These are phyloP conservation scores for Leishmania guyanensis DNA, from an alignment of 208 protist genomes.

Conservation along the genomic window DNA sequence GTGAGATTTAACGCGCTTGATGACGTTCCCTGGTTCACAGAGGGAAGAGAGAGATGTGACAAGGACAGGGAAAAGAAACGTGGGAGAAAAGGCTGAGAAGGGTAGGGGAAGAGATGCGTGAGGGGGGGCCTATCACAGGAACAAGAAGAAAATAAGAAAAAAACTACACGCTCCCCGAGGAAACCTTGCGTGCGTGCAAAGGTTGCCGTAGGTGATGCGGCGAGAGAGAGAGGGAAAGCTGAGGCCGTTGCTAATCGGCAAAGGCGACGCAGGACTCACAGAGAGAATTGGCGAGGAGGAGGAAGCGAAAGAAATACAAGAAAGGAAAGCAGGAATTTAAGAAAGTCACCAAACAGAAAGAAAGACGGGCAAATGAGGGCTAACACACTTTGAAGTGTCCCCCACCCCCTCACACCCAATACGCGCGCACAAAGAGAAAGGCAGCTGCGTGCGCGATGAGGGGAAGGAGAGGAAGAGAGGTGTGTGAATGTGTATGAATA, in stretches of 20 bases:
- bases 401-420: neutral
- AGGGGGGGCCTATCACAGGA: neutral
- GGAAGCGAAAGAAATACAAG: neutral
- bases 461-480: neutral
- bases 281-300: neutral
- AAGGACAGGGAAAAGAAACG: constrained; percentile 3
- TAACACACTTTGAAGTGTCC: neutral
- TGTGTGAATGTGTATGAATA: neutral
- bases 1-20: neutral
- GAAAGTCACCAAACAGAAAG: neutral
- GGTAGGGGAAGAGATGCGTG: neutral
- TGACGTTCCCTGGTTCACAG: neutral
- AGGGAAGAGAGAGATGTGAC: neutral
- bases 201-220: neutral
- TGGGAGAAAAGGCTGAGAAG: neutral
- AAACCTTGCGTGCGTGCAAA: neutral
- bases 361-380: neutral
- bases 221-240: neutral
- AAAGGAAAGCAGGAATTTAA: neutral
- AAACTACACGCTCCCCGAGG: neutral
- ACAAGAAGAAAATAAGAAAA: neutral
- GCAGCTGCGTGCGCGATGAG: neutral
- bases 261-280: neutral
- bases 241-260: neutral
- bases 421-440: neutral